These are phyloP conservation scores for Aspergillus brunneoviolaceus DNA, from an alignment of 2,329 filamentous ascomycete species.

Conservation along the genomic window DNA sequence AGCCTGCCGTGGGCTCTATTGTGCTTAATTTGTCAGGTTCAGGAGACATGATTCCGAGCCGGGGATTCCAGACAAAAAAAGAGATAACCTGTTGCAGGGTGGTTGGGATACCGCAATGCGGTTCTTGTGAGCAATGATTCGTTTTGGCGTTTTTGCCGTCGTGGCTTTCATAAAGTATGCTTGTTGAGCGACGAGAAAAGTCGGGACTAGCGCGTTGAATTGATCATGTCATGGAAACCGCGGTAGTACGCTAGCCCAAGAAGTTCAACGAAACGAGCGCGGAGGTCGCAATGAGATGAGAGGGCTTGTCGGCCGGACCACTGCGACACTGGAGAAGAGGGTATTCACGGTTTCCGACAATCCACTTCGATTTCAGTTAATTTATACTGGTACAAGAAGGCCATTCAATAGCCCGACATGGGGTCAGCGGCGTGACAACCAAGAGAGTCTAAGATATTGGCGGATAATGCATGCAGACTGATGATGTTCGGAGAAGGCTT, in stretches of 20 bases:
- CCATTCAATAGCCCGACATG: not conserved
- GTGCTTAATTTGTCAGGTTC: constrained; percentile 4
- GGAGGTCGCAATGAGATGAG: not conserved
- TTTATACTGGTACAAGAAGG: not conserved
- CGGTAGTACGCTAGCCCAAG: not conserved
- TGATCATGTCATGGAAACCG: not conserved
- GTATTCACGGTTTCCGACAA: not conserved
- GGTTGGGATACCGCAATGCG: not conserved
- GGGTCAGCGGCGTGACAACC: not conserved
- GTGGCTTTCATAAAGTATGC: not conserved
- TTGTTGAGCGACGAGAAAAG: not conserved
- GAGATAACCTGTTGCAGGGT: not conserved
- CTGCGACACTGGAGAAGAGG: not conserved
- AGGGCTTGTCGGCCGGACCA: not conserved
- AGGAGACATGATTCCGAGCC: constrained; percentile 17
- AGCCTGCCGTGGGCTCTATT: constrained; percentile 8
- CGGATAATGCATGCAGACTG: not conserved
- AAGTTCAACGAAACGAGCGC: not conserved
- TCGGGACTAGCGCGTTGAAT: not conserved
- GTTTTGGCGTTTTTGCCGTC: not conserved
- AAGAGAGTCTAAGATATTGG: not conserved
- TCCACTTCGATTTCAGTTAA: not conserved
- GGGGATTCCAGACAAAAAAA: not conserved
- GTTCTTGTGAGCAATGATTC: not conserved
- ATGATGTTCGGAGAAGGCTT: not conserved